Conservation (phyloP, 225 moss, liverwort and hornwort species). For the Asterella californica region DNA sequence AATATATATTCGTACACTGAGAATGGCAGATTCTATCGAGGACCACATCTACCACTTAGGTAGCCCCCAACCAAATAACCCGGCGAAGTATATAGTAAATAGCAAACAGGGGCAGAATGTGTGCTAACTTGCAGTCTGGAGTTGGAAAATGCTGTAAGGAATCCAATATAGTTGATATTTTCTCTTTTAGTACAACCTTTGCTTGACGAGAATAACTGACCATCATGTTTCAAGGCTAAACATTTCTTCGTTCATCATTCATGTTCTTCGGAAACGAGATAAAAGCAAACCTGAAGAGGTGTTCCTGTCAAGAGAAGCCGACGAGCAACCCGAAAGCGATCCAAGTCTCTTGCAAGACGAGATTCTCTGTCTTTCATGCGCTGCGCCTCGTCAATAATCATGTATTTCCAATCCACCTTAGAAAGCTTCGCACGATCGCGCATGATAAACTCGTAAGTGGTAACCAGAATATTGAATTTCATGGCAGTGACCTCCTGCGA, state of each 20-base stretch:
- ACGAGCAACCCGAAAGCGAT: constrained; percentile 89
- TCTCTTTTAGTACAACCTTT: too few relatives aligned
- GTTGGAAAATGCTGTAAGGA: too few relatives aligned
- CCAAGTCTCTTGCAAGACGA: constrained; percentile 96
- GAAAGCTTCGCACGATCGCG: constrained; percentile 94
- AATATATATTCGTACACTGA: too few relatives aligned
- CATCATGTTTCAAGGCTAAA: not conserved
- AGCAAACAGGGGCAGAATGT: too few relatives aligned
- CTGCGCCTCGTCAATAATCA: constrained; percentile 98
- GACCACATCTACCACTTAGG: too few relatives aligned
- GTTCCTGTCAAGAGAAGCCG: constrained; percentile 98
- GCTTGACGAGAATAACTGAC: too few relatives aligned
- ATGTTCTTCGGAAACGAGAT: not conserved
- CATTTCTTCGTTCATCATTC: not conserved
- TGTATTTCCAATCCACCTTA: constrained; percentile 99
- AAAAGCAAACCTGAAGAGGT: constrained; percentile 68
- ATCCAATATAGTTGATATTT: too few relatives aligned
- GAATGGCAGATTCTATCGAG: too few relatives aligned
- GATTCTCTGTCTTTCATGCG: constrained; percentile 99
- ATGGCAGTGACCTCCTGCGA: constrained; percentile 87
- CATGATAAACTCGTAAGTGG: constrained; percentile 99
- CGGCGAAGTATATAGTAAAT: too few relatives aligned
- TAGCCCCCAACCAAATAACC: too few relatives aligned
- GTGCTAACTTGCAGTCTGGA: too few relatives aligned
- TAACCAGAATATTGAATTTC: constrained; percentile 97